Percentiles rank a stretch among this genome's conserved stretches.
Conservation (phyloP, 1,284 basidiomycete species). For the Ustilago lituana region DNA sequence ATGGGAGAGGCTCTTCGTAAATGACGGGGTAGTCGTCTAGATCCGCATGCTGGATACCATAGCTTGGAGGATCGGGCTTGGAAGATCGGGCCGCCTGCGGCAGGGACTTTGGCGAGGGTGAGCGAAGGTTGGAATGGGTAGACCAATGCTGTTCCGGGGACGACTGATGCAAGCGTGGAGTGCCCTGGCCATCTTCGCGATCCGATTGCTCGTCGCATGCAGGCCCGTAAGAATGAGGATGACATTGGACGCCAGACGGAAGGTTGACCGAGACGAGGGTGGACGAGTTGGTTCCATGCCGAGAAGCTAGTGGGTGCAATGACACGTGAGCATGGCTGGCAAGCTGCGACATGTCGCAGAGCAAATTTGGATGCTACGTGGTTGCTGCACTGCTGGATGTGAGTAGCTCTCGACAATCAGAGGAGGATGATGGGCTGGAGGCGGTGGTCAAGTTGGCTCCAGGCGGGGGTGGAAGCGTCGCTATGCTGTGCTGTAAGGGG, state of each 20-base stretch:
- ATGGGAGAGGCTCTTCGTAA: constrained; percentile 29
- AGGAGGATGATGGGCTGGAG: background rate
- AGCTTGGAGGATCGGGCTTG: constrained; percentile 15
- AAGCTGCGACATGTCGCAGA: constrained; percentile 39
- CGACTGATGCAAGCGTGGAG: constrained; percentile 26
- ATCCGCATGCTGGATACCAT: constrained; percentile 51
- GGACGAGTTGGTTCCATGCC: constrained; percentile 46
- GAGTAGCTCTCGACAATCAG: too few relatives aligned
- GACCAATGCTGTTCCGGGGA: constrained; percentile 11
- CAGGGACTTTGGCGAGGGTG: constrained; percentile 32
- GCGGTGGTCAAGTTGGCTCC: background rate
- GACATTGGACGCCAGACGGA: background rate
- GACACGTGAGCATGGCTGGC: constrained; percentile 47
- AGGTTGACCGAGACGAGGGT: constrained; percentile 50
- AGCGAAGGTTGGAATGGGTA: constrained; percentile 5
- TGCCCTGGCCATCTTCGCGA: constrained; percentile 20
- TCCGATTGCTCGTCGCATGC: constrained; percentile 12
- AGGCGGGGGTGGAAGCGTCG: too few relatives aligned
- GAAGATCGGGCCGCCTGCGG: constrained; percentile 6
- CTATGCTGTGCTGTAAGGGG: too few relatives aligned
- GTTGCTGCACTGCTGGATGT: background rate
- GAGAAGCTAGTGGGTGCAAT: constrained; percentile 56
- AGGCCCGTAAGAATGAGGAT: too few relatives aligned
- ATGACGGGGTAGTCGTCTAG: constrained; percentile 54
- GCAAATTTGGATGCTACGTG: background rate